Percentiles rank a stretch among this genome's conserved stretches.
These are phyloP conservation scores for Diaporthe citri DNA, from an alignment of 2,329 filamentous ascomycete genomes.

Conservation along the genomic window DNA sequence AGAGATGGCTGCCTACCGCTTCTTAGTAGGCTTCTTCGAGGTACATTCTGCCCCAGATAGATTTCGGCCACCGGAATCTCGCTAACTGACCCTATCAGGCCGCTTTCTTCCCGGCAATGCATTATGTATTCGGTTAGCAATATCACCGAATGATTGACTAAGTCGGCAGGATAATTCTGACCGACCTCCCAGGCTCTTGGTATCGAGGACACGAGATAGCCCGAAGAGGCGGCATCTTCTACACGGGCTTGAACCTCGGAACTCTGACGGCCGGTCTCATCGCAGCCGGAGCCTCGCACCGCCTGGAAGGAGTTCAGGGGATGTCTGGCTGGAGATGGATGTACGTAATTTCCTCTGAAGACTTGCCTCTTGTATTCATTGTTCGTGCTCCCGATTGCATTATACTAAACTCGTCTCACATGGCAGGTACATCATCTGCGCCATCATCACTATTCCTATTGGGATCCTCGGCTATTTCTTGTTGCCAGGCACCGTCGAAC, in stretches of 20 bases:
- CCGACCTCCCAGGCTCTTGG: constrained; percentile 34
- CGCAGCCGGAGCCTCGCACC: constrained; percentile 55
- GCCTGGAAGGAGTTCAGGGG: constrained; percentile 58
- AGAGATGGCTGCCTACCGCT: constrained; percentile 65
- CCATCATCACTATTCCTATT: constrained; percentile 67
- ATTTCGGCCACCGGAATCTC: fast-evolving
- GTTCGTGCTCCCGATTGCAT: no score
- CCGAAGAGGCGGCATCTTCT: constrained; percentile 64
- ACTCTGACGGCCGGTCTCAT: constrained; percentile 66
- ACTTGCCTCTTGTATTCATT: no score
- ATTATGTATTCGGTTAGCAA: constrained; percentile 55
- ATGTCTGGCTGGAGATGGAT: constrained; percentile 65
- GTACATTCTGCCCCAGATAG: background rate
- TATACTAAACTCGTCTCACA: no score
- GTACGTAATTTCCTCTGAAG: constrained; percentile 55
- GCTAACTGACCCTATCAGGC: constrained; percentile 47
- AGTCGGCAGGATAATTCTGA: background rate
- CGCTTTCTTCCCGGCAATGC: constrained; percentile 51
- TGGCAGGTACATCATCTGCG: constrained; percentile 60
- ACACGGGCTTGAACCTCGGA: constrained; percentile 63
- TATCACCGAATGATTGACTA: background rate
- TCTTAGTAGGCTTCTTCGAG: constrained; percentile 67
- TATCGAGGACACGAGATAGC: constrained; percentile 56
- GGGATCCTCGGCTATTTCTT: constrained; percentile 64
- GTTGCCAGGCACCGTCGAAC: constrained; percentile 63